Evolutionary conservation across 768 basidiomycete species (phyloP), one percentile per base, ranked within the genome.

Genomic region (Phaeotremella fagi): DNA sequence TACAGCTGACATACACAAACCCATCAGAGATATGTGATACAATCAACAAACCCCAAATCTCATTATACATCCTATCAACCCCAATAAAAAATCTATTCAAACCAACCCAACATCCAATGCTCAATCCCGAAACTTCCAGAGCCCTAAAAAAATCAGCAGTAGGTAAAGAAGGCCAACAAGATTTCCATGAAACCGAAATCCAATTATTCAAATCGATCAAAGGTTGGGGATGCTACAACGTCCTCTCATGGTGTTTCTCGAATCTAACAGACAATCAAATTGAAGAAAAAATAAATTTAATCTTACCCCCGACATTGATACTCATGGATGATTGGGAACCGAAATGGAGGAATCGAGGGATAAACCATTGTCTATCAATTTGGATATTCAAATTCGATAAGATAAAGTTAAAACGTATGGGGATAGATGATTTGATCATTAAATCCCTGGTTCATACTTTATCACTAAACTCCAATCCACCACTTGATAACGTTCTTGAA

Each of bases 271-370:
- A 45, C 3, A n/a, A 12, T 2, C 48, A 63, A 2, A 31, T 68
- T 14, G 60, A 66, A 33, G 33, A 47, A 38, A 51, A 60, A 14
- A 70, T 74, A 16, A 67, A 66, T 0, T 16, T 70, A 29, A 61
- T 74, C 23, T 46, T 74, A n/a, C 73, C 73, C 9, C 71, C 73
- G 4, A 70, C 68, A 1, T 35, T 74, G 23, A 60, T 64, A 28
- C 35, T 74, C 41, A 64, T 74, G 60, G 73, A 74, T 50, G 73
- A 74, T 44, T 74, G 63, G 59, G 71, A 74, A 28, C 57, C 73
- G 2, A 28, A 53, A 1, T 74, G 62, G 52, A 63, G 73, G 1
- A 52, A 57, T 5, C 49, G 54, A 42, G 73, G 69, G 15, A 52
- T 61, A 3, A 27, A 29, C 2, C 60, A 63, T 16, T n/a, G n/a